Evolutionary conservation across 345 rosid species (phyloP), one percentile per base, ranked within the genome.

Genomic region (Acer saccharum): DNA sequence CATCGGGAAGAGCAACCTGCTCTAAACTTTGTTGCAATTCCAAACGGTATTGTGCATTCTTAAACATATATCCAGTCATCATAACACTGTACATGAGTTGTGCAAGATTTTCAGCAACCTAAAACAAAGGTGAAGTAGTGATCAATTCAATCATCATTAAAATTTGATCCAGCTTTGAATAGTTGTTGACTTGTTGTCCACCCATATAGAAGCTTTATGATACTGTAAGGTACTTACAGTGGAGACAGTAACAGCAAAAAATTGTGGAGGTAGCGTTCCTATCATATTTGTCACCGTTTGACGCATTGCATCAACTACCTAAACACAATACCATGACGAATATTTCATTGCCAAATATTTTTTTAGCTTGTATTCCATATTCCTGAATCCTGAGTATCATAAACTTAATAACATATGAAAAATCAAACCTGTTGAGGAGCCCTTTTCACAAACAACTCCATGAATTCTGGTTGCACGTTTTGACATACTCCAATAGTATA

Each of bases 31-130:
- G 94, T 68, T 96, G 98, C 90, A 96, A 85, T 61, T 96, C 99
- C 82, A 96, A 60, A 71, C 98, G 92, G 78, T 87, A 91, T 50
- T 96, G 97, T 54, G 92, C 98, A 75, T 92, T 96, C 88, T 87
- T 87, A 75, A 96, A 94, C 99, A 96, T 94, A 81, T 96, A 96
- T 55, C 99, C 99, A 74, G 98, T 96, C 97, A 94, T 92, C 92
- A 96, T 79, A 21, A 96, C 90, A 16, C 98, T 92, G 80, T 92
- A 92, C 99, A 96, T 94, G 46, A 96, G 89, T 87, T 96, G 98
- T 7, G 99, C 98, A 79, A 96, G 98, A 84, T 94, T 94, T 80
- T 96, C 99, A 74, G 98, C 98, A 72, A 96, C 98, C 99, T 92
- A 88, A 79, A 81, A 82, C 76, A 74, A 64, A 76, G 69, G 69